Evolutionary conservation across 2,329 filamentous ascomycete genomes (phyloP).

Genomic region (Ceratocystis huliohia): DNA sequence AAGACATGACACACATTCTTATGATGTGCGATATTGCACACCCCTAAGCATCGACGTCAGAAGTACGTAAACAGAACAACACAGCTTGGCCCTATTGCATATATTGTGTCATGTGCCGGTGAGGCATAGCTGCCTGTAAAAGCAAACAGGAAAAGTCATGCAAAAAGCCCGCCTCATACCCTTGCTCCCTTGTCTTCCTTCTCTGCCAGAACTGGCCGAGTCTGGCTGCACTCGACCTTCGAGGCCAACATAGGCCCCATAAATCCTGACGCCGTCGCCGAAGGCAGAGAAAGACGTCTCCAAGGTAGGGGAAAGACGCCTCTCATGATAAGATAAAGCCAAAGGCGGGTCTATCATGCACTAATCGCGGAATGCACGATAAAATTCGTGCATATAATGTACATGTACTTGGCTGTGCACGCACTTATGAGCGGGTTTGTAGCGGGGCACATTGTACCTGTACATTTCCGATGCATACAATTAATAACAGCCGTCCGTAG

Average conservation of each 20-base stretch:
- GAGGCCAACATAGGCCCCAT: neutral
- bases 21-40: neutral
- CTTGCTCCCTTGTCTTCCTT: neutral
- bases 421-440: too few species aligned
- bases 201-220: neutral
- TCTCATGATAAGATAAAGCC: neutral
- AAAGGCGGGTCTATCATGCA: neutral
- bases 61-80: neutral
- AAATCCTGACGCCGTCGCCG: slow-evolving; percentile 13
- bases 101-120: neutral
- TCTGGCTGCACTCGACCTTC: neutral
- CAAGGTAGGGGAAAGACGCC: neutral
- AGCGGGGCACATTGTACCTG: too few species aligned
- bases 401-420: neutral
- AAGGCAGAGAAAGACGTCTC: slow-evolving; percentile 7
- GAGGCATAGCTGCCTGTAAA: neutral
- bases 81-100: neutral
- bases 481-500: neutral
- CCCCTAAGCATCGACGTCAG: neutral
- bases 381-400: neutral
- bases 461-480: neutral
- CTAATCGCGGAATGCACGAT: neutral
- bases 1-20: neutral
- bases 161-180: neutral
- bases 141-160: neutral